Evolutionary conservation across 2,329 filamentous ascomycete species (phyloP).

Genomic region (Sporothrix brasiliensis): DNA sequence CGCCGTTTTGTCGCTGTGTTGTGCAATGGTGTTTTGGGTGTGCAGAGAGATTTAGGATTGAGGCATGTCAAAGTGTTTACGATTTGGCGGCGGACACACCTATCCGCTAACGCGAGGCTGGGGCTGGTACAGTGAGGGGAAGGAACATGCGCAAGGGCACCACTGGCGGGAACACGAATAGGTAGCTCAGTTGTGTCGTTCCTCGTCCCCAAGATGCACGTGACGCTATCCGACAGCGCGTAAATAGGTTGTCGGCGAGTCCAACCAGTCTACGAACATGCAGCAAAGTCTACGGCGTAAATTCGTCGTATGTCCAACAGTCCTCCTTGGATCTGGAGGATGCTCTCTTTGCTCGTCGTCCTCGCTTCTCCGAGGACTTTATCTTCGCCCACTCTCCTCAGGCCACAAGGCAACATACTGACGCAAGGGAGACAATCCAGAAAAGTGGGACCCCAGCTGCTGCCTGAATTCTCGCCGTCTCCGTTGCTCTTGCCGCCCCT

Average conservation of each 20-base stretch:
- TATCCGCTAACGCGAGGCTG: constrained; percentile 24
- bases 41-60: neutral
- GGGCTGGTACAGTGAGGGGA: constrained; percentile 5
- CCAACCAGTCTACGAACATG: no score
- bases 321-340: no score
- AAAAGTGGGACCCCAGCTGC: constrained; percentile 6
- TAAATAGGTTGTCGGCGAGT: neutral
- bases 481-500: neutral
- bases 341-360: neutral
- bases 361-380: neutral
- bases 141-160: neutral
- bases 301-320: no score
- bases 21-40: neutral
- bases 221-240: neutral
- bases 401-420: constrained; percentile 13
- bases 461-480: constrained; percentile 21
- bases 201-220: constrained; percentile 1
- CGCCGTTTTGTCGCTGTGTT: neutral
- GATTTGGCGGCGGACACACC: constrained; percentile 8
- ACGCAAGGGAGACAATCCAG: constrained; percentile 1
- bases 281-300: no score
- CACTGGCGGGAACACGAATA: no score
- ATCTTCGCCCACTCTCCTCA: neutral
- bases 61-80: constrained; percentile 13
- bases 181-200: neutral